phyloP scores from a whole-genome alignment of 1,284 basidiomycete genomes.

The Melampsora abietis-canadensis region DNA sequence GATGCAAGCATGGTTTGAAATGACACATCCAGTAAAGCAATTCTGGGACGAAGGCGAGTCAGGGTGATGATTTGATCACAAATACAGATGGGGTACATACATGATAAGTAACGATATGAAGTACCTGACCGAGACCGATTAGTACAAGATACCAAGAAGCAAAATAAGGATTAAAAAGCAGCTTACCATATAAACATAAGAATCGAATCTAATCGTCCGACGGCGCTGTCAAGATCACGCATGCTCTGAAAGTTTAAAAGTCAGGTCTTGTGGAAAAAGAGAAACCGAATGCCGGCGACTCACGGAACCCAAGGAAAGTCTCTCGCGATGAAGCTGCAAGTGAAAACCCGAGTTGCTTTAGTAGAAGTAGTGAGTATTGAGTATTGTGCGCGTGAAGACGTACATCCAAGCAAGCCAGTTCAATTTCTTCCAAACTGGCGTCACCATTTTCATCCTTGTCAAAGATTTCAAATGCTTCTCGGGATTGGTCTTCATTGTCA shows the following conservation, averaged over 20 bases:
- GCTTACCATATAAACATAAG: conserved; percentile 50
- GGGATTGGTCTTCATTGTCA: conserved; percentile 64
- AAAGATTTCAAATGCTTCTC: conserved; percentile 67
- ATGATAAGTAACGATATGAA: conserved; percentile 50
- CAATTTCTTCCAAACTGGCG: conserved; percentile 68
- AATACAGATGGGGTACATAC: conserved; percentile 1
- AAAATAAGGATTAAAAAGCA: background rate
- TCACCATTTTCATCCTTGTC: conserved; percentile 82
- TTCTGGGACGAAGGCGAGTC: conserved; percentile 10
- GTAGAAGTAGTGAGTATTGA: background rate
- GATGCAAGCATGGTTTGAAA: conserved; percentile 56
- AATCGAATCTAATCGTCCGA: conserved; percentile 60
- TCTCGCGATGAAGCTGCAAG: conserved; percentile 73
- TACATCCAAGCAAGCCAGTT: conserved; percentile 65
- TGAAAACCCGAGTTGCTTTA: background rate
- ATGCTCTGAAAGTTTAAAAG: conserved; percentile 59
- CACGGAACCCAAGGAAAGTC: conserved; percentile 70
- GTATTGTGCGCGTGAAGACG: background rate
- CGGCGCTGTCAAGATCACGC: conserved; percentile 85
- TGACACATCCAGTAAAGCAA: conserved; percentile 49
- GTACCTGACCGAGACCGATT: conserved; percentile 3
- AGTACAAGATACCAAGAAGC: no score
- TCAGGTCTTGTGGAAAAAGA: background rate
- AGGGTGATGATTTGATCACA: background rate
- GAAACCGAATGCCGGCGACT: background rate